These are phyloP conservation scores for Thermoascus crustaceus DNA, from an alignment of 2,329 filamentous ascomycete species.

Conservation along the genomic window DNA sequence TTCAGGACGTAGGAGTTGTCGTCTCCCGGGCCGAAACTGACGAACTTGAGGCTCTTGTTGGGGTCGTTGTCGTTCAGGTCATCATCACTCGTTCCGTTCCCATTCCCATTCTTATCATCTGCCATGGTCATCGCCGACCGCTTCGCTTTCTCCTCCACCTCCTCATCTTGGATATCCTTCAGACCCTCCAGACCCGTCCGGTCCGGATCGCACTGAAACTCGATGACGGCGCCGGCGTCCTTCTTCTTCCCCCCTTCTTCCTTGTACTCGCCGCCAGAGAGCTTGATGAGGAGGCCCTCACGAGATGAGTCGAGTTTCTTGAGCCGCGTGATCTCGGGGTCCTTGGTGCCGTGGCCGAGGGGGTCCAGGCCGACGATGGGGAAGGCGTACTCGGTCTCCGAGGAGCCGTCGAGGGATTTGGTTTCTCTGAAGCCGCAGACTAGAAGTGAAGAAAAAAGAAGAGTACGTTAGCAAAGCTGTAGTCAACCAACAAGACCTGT, in stretches of 20 bases:
- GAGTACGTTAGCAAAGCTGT: no score
- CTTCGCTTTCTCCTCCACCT: constrained; percentile 21
- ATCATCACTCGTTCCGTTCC: constrained; percentile 9
- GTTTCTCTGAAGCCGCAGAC: constrained; percentile 67
- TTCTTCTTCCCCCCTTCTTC: constrained; percentile 52
- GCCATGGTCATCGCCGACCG: constrained; percentile 13
- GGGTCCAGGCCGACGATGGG: constrained; percentile 67
- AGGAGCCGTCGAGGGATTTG: constrained; percentile 40
- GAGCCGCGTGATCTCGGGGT: constrained; percentile 59
- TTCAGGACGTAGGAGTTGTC: constrained; percentile 57
- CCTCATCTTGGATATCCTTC: constrained; percentile 18
- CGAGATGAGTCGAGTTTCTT: constrained; percentile 58
- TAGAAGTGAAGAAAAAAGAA: constrained; percentile 31
- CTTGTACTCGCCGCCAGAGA: constrained; percentile 53
- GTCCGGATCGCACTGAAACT: constrained; percentile 72
- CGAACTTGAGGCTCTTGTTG: constrained; percentile 59
- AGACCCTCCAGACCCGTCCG: constrained; percentile 61
- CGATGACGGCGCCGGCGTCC: constrained; percentile 56
- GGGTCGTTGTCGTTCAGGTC: constrained; percentile 28
- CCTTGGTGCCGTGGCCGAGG: constrained; percentile 39
- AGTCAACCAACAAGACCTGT: no score
- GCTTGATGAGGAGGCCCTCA: constrained; percentile 63
- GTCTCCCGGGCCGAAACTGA: constrained; percentile 59
- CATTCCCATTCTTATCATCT: constrained; percentile 18
- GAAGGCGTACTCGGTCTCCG: constrained; percentile 50